These are phyloP conservation scores for Yamadazyma friedrichii DNA, from an alignment of 1,139 yeast genomes.

Conservation along the genomic window DNA sequence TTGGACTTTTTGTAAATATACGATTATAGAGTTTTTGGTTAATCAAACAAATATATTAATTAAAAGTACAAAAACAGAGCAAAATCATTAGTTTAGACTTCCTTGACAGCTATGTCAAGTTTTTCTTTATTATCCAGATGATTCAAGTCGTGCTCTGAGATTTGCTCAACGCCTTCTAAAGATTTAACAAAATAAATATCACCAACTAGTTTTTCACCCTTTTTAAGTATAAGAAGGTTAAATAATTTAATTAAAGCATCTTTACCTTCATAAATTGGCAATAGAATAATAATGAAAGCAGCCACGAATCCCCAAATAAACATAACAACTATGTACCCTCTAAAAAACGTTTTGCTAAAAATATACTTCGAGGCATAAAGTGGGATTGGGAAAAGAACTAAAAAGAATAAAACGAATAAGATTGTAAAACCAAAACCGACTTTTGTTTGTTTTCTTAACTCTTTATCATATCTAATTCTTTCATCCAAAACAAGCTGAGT, in stretches of 20 bases:
- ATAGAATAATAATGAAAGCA: slow-evolving; percentile 29
- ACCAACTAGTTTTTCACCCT: slow-evolving; percentile 14
- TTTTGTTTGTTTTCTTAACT: slow-evolving; percentile 21
- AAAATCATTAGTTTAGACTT: neutral
- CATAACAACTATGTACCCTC: slow-evolving; percentile 32
- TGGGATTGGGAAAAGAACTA: slow-evolving; percentile 27
- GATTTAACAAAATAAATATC: slow-evolving; percentile 15
- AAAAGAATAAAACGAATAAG: slow-evolving; percentile 19
- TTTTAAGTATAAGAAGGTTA: slow-evolving; percentile 10
- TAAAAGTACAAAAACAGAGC: neutral
- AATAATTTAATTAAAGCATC: slow-evolving; percentile 15
- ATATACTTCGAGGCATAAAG: slow-evolving; percentile 30
- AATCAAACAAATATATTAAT: too few relatives aligned
- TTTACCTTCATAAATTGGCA: slow-evolving; percentile 37
- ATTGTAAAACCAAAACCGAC: slow-evolving; percentile 16
- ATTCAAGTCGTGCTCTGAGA: neutral
- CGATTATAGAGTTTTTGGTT: neutral
- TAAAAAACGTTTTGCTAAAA: slow-evolving; percentile 30
- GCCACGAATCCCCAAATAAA: slow-evolving; percentile 32
- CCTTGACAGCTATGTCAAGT: neutral
- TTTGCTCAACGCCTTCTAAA: slow-evolving; percentile 6
- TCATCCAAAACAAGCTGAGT: slow-evolving; percentile 21
- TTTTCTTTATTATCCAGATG: neutral
- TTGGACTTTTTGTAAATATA: slow-evolving; percentile 10
- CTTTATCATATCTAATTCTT: slow-evolving; percentile 18